A percentile compares a stretch with the other conserved stretches of the same genome.
phyloP scores from a whole-genome alignment of 176 grass and related monocot species.

The Bonia amplexicaulis region DNA sequence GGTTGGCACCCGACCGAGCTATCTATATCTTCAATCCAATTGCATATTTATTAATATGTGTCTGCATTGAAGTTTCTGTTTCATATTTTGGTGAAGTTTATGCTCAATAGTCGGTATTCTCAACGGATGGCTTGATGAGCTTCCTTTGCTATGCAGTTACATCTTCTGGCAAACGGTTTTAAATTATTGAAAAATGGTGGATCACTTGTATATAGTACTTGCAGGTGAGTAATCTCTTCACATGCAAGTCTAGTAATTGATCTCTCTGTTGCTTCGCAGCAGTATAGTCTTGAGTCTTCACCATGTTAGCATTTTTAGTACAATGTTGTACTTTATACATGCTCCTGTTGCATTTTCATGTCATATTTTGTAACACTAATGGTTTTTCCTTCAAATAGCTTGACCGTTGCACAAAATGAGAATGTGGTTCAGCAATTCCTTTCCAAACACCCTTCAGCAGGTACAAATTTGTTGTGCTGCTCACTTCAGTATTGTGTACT shows the following conservation, averaged over 20 bases:
- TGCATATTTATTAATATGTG: background rate
- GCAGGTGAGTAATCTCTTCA: constrained; percentile 64
- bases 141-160: constrained; percentile 48
- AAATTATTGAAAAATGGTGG: constrained; percentile 78
- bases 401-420: constrained; percentile 89
- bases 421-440: constrained; percentile 81
- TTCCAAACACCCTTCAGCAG: constrained; percentile 60
- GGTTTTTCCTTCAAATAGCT: constrained; percentile 50
- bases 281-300: background rate
- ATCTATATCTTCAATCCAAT: constrained; percentile 11
- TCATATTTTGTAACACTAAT: background rate
- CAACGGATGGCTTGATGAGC: background rate
- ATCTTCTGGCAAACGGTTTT: constrained; percentile 84
- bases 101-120: background rate
- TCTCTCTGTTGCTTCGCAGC: background rate
- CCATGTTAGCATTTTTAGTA: no score
- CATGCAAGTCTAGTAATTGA: background rate
- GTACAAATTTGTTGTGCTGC: constrained; percentile 34
- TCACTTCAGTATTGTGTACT: background rate
- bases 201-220: constrained; percentile 88
- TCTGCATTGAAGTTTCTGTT: background rate
- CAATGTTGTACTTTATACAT: background rate
- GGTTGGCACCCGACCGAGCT: background rate
- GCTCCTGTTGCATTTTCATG: background rate
- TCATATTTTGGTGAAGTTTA: constrained; percentile 4